phyloP scores from a whole-genome alignment of 139 green algal genomes.

The Picochlorum sp. region DNA sequence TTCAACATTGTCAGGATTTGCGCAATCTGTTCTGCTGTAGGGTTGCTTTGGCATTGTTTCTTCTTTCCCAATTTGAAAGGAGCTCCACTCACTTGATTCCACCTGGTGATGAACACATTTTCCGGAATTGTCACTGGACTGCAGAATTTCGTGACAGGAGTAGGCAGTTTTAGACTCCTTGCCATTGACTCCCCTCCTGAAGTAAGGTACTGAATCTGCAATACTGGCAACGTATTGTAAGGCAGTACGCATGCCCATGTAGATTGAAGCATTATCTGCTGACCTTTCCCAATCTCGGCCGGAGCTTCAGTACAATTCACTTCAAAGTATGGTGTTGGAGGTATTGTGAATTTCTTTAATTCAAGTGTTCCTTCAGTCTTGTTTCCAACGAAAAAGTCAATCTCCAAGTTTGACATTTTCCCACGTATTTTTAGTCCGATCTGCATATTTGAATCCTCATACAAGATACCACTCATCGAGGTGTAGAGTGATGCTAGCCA shows the following conservation, averaged over 20 bases:
- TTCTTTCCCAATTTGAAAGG: conserved; percentile 45
- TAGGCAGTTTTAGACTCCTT: conserved; percentile 46
- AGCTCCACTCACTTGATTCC: conserved; percentile 46
- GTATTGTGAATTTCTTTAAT: conserved; percentile 18
- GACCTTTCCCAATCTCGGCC: conserved; percentile 24
- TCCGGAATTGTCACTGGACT: conserved; percentile 41
- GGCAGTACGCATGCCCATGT: conserved; percentile 37
- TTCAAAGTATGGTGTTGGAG: conserved; percentile 32
- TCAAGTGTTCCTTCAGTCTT: conserved; percentile 51
- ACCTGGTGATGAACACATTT: conserved; percentile 70
- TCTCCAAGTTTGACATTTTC: conserved; percentile 31
- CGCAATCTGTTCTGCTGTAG: background rate
- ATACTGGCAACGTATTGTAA: conserved; percentile 28
- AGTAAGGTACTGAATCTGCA: conserved; percentile 50
- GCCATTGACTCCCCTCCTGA: conserved; percentile 3
- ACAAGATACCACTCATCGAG: conserved; percentile 72
- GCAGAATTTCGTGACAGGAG: conserved; percentile 60
- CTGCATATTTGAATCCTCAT: conserved; percentile 90
- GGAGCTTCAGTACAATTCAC: conserved; percentile 41
- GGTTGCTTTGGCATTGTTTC: conserved; percentile 14
- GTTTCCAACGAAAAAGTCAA: conserved; percentile 87
- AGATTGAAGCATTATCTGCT: conserved; percentile 47
- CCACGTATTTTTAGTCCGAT: conserved; percentile 77
- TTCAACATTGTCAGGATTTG: background rate
- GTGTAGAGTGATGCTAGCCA: conserved; percentile 55